Evolutionary conservation across 1,284 basidiomycete species (phyloP).

Genomic region (Exobasidium cylindrosporum): DNA sequence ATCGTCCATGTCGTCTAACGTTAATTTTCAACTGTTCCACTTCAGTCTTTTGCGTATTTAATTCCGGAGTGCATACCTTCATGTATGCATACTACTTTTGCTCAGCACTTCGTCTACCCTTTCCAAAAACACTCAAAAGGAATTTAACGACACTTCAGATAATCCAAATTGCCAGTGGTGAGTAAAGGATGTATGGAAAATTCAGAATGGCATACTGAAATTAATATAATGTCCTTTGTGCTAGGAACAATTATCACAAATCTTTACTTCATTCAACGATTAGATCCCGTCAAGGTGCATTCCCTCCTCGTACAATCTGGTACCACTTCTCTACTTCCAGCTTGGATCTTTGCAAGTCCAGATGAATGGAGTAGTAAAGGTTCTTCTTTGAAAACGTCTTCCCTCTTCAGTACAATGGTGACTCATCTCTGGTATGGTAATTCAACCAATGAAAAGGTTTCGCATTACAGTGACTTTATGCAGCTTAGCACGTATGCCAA

Average conservation of each 20-base stretch:
- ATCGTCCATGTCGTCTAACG: too few species aligned
- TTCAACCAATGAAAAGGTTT: neutral
- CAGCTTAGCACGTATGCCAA: slow-evolving; percentile 24
- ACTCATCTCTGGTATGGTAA: neutral
- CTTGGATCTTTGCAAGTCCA: slow-evolving; percentile 7
- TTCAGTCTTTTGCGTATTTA: slow-evolving; percentile 42
- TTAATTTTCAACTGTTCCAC: neutral
- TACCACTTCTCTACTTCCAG: slow-evolving; percentile 10
- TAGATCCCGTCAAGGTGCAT: slow-evolving; percentile 24
- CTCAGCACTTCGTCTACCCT: slow-evolving; percentile 40
- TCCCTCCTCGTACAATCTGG: slow-evolving; percentile 17
- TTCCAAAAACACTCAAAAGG: slow-evolving; percentile 40
- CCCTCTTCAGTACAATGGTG: neutral
- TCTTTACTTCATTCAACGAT: slow-evolving; percentile 32
- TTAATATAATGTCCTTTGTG: too few species aligned
- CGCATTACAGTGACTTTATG: slow-evolving; percentile 7
- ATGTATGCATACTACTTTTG: slow-evolving; percentile 46
- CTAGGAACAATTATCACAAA: slow-evolving; percentile 41
- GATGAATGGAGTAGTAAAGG: neutral
- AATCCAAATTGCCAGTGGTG: slow-evolving; percentile 36
- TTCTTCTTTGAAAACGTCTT: slow-evolving; percentile 1
- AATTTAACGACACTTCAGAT: slow-evolving; percentile 50
- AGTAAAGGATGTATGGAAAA: neutral
- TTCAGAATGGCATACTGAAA: neutral
- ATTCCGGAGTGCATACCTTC: slow-evolving; percentile 46